phyloP scores from a whole-genome alignment of 2,329 filamentous ascomycete genomes.

The Lomentospora prolificans region DNA sequence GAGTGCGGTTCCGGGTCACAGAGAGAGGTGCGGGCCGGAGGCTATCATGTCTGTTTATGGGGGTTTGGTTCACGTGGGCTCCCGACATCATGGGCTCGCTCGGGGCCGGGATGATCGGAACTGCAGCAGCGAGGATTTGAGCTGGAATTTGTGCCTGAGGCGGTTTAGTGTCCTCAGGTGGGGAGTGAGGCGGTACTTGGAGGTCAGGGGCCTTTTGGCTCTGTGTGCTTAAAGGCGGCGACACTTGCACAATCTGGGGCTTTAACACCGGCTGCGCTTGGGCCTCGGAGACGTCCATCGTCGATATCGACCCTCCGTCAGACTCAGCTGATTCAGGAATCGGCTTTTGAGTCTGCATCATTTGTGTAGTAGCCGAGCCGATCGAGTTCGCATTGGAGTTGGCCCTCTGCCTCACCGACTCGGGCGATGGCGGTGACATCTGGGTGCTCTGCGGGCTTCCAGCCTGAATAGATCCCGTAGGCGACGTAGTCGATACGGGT shows the following conservation, averaged over 20 bases:
- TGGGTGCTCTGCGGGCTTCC: not conserved
- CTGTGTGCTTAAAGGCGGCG: not conserved
- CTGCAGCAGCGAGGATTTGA: not conserved
- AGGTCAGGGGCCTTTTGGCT: not conserved
- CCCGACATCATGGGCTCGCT: not conserved
- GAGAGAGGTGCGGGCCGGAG: not conserved
- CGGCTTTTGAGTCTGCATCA: not conserved
- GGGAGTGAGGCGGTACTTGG: not conserved
- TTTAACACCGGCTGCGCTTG: conserved; percentile 15
- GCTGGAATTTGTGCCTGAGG: not conserved
- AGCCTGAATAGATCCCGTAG: not conserved
- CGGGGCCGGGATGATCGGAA: not conserved
- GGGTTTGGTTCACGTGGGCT: not conserved
- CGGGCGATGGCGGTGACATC: not conserved
- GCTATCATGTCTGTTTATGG: not conserved
- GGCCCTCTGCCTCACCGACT: not conserved
- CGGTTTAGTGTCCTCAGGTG: not conserved
- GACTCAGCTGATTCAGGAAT: conserved; percentile 4
- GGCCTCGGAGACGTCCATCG: conserved; percentile 15
- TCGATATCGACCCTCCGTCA: conserved; percentile 15
- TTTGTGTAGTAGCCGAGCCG: not conserved
- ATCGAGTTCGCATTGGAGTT: not conserved
- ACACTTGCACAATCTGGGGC: conserved; percentile 13
- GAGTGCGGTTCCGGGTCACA: not conserved
- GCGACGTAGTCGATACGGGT: not conserved